These are phyloP conservation scores for Neurospora sp. DNA, from an alignment of 495 filamentous ascomycete species.

Conservation along the genomic window DNA sequence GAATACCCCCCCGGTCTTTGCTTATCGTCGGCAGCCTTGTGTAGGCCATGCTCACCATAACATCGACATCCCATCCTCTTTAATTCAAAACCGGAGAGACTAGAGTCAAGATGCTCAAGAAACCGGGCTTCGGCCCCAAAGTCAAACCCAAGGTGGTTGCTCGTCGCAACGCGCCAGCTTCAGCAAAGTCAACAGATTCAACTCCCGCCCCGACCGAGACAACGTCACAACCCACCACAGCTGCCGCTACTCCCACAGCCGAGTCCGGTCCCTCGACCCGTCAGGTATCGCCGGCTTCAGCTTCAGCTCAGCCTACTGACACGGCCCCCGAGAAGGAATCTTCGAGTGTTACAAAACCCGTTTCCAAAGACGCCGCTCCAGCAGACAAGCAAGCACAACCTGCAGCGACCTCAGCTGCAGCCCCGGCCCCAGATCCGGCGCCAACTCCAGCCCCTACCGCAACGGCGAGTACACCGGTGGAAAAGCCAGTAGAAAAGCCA, in stretches of 20 bases:
- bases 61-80: not conserved
- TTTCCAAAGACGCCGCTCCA: not conserved
- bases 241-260: not conserved
- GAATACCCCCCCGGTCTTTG: not conserved
- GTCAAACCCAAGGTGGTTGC: constrained; percentile 7
- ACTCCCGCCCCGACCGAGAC: not conserved
- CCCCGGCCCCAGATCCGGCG: not conserved
- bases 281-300: not conserved
- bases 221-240: not conserved
- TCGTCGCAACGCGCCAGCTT: constrained; percentile 1
- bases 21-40: not conserved
- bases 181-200: not conserved
- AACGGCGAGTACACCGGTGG: not conserved
- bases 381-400: not conserved
- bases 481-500: not conserved
- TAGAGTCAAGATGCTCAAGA: constrained; percentile 37
- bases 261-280: not conserved
- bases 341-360: not conserved
- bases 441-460: not conserved
- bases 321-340: not conserved
- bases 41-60: not conserved
- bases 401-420: not conserved
- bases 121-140: constrained; percentile 36
- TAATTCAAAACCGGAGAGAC: not conserved
- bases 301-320: not conserved